phyloP scores from a whole-genome alignment of 2,329 filamentous ascomycete genomes.

The Pseudogymnoascus sp. region DNA sequence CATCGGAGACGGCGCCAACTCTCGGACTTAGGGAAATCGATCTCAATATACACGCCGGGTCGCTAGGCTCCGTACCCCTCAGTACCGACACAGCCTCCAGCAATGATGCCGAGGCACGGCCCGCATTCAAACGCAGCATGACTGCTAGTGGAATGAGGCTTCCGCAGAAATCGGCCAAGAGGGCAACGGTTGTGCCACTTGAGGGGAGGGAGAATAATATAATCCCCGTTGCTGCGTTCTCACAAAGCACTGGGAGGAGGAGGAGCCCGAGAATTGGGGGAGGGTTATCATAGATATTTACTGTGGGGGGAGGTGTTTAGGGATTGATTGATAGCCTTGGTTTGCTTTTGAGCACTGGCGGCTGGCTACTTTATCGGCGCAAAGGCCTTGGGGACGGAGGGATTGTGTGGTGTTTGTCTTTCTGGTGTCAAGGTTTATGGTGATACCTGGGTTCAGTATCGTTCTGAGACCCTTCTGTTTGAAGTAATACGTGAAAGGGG shows the following conservation, averaged over 20 bases:
- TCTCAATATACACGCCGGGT: constrained; percentile 38
- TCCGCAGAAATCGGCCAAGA: constrained; percentile 37
- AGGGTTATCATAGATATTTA: neutral
- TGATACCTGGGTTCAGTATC: neutral
- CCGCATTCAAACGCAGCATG: constrained; percentile 26
- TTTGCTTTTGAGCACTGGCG: neutral
- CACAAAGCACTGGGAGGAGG: constrained; percentile 28
- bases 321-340: neutral
- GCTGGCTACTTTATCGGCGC: constrained; percentile 7
- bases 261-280: constrained; percentile 26
- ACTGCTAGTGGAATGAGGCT: constrained; percentile 34
- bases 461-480: neutral
- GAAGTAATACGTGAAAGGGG: constrained; percentile 6
- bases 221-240: constrained; percentile 16
- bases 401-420: constrained; percentile 5
- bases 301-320: neutral
- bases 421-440: neutral
- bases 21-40: constrained; percentile 46
- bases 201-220: constrained; percentile 41
- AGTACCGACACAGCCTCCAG: neutral
- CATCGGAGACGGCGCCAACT: constrained; percentile 31
- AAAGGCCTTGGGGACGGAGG: neutral
- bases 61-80: constrained; percentile 17
- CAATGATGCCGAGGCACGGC: neutral
- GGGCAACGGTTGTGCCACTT: constrained; percentile 34